Evolutionary conservation across 208 protist species (phyloP).

Genomic region (Crithidia brevicula): DNA sequence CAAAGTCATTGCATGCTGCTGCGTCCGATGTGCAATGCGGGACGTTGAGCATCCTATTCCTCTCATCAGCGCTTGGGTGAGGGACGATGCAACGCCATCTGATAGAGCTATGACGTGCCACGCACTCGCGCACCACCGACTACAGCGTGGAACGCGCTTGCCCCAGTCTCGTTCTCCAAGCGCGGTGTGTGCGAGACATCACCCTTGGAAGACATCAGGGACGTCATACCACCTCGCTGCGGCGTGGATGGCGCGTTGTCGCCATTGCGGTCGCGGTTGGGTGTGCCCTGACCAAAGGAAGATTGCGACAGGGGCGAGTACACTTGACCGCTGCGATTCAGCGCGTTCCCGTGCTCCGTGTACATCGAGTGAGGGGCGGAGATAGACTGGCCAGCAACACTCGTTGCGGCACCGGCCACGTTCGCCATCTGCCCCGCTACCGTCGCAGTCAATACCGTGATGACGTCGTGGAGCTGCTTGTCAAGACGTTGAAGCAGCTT

Average conservation of each 20-base stretch:
- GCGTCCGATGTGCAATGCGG: too few species aligned
- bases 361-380: background rate
- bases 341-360: background rate
- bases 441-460: conserved; percentile 48
- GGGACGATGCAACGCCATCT: too few species aligned
- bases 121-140: background rate
- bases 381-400: background rate
- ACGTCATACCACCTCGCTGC: background rate
- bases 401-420: background rate
- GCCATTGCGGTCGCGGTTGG: background rate
- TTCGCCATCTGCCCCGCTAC: conserved; percentile 59
- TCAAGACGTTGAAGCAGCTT: conserved; percentile 71
- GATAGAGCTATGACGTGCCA: background rate
- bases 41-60: too few species aligned
- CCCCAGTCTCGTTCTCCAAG: conserved; percentile 9
- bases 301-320: conserved; percentile 12
- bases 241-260: background rate
- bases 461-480: conserved; percentile 66
- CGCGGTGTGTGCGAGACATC: conserved; percentile 2
- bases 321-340: background rate
- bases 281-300: background rate
- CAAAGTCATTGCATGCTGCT: too few species aligned
- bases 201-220: background rate
- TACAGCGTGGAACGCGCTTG: background rate
- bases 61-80: too few species aligned